Evolutionary conservation across 768 basidiomycete species (phyloP), one percentile per base, ranked within the genome.

Genomic region (Mycena rosella): DNA sequence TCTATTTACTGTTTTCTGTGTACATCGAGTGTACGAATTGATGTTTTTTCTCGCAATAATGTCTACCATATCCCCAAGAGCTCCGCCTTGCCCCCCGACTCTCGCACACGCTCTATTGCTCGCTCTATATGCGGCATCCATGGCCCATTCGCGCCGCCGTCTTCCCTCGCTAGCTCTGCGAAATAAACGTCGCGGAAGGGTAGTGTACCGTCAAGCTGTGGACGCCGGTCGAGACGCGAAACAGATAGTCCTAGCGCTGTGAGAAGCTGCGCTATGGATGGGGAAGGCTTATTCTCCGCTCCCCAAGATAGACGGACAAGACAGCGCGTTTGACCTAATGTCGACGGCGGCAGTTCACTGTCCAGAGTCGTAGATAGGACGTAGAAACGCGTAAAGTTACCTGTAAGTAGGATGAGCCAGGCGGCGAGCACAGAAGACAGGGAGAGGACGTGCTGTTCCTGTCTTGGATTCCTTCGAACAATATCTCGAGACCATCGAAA

Each of bases 301-400:
- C 26, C 15, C n/a, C 55, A 47, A 14, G 26, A 29, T 18, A 68
- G 45, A 20, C 67, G 74, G 18, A 47, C 47, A 68, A 40, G 61
- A 59, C 36, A 62, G 29, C 51, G 49, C 58, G 51, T 56, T 42
- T 52, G 38, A 34, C 58, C 70, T 63, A 47, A 68, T 48, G 42
- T 13, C 18, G 77, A 65, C 18, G 73, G 45, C 22, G 63, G 48
- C 34, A 49, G 66, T 13, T 70, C 67, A 13, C 69, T 65, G 5
- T 82, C 74, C 38, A 72, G 73, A 17, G 82, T 79, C 32, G 80
- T 76, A 5, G 85, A 80, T 63, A 92, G 70, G 51, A 92, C 78
- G 71, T 87, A 91, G 78, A 93, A 93, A 45, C 91, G 86, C 7
- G 92, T 93, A 57, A 81, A 87, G 70, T 93, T 93, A 22, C 77